Evolutionary conservation across 2,329 filamentous ascomycete genomes (phyloP), one percentile per base, ranked within the genome.

Genomic region (Fusarium burgessii): DNA sequence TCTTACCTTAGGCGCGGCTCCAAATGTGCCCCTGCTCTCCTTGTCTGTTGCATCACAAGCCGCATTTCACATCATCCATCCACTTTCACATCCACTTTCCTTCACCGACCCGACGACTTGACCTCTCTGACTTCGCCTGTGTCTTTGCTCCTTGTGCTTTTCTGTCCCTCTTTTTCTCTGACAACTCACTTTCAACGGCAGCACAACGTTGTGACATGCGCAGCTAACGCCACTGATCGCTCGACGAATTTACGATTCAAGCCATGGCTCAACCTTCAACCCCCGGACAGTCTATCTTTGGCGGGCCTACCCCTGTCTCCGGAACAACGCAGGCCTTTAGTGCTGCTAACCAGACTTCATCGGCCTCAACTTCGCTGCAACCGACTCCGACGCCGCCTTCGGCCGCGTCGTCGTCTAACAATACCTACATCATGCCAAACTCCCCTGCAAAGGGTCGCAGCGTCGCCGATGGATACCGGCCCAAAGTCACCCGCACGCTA

Each of bases 381-480:
- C 69, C 59, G 70, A 66, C 70, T 51, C 46, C 59, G 66, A 76
- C 68, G 67, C 77, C 49, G 74, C 68, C 56, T 12, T 75, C 75
- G 58, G 72, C 68, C 20, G 61, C 75, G 41, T 80, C 83, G 43
- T 82, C 87, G 51, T 88, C 89, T n/a, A 91, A 89, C 82, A 93
- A 93, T 78, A 94, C 95, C 27, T 97, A 95, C 83, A 90, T 97
- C 77, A 96, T 98, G 93, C 92, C 94, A 20, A 93, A 93, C 77
- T 94, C 92, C 69, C 93, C 94, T 17, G 85, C 90, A 64, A 93
- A 92, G 79, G 88, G 86, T 74, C 86, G 88, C 62, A 84, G 86
- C 23, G 86, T 86, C 65, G 86, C 86, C 60, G 94, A 97, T 78
- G 90, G 90, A 71, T 97, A 97, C 81, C 91, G 92, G 52, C 95